A percentile compares a stretch with the other conserved stretches of the same genome.
Conservation (phyloP, 1,139 yeast species). For the Geotrichum siamense region DNA sequence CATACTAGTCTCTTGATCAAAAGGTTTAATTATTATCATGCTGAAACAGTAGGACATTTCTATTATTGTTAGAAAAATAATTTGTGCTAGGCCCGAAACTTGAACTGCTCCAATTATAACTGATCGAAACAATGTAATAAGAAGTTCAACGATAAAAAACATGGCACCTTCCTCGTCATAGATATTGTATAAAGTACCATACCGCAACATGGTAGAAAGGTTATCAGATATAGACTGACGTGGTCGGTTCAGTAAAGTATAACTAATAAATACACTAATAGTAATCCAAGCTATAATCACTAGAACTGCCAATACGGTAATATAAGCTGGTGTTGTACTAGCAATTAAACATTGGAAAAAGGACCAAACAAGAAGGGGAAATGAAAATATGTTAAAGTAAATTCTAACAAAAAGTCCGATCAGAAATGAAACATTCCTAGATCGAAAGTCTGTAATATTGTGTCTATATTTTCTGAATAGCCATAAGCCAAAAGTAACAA, state of each 20-base stretch:
- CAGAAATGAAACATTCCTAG: slow-evolving; percentile 24
- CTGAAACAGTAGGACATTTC: slow-evolving; percentile 28
- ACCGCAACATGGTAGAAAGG: slow-evolving; percentile 26
- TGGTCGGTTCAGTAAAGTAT: slow-evolving; percentile 21
- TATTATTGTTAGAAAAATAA: slow-evolving; percentile 28
- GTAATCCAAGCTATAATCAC: slow-evolving; percentile 27
- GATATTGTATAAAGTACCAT: slow-evolving; percentile 33
- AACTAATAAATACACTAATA: slow-evolving; percentile 22
- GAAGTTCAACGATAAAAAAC: slow-evolving; percentile 25
- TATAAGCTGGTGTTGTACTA: slow-evolving; percentile 19
- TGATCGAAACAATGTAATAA: slow-evolving; percentile 29
- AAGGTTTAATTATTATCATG: slow-evolving; percentile 28
- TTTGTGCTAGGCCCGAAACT: slow-evolving; percentile 34
- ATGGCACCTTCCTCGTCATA: slow-evolving; percentile 23
- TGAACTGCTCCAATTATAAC: slow-evolving; percentile 34
- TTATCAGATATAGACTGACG: slow-evolving; percentile 26
- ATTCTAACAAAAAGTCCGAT: slow-evolving; percentile 29
- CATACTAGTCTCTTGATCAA: slow-evolving; percentile 30
- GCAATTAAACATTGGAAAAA: slow-evolving; percentile 32
- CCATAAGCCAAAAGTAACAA: slow-evolving; percentile 20
- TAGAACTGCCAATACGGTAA: slow-evolving; percentile 30
- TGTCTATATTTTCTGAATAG: slow-evolving; percentile 17
- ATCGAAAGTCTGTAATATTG: slow-evolving; percentile 19
- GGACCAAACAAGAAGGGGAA: slow-evolving; percentile 31
- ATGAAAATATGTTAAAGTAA: slow-evolving; percentile 26